phyloP scores from a whole-genome alignment of 1,139 yeast species.

The Yamadazyma friedrichii region DNA sequence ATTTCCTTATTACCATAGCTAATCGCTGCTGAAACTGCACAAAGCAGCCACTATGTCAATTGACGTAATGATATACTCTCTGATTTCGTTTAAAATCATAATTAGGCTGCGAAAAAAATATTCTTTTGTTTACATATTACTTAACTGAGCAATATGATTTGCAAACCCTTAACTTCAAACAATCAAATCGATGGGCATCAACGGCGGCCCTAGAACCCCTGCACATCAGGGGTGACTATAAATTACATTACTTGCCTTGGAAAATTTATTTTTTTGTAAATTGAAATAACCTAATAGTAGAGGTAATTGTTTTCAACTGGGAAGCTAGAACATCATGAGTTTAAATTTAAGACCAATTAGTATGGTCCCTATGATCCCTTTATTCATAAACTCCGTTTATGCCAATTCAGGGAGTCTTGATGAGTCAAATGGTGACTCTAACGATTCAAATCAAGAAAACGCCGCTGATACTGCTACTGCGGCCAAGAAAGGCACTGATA shows the following conservation, averaged over 20 bases:
- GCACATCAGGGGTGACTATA: too few relatives aligned
- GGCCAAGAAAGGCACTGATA: slow-evolving; percentile 4
- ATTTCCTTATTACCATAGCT: too few relatives aligned
- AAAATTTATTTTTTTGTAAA: too few relatives aligned
- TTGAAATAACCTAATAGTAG: neutral
- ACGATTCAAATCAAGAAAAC: slow-evolving; percentile 1
- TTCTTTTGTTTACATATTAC: neutral
- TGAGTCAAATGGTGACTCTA: neutral
- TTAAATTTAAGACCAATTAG: slow-evolving; percentile 1
- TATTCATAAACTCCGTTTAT: slow-evolving; percentile 4
- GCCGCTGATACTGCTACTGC: slow-evolving; percentile 3
- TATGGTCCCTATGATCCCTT: slow-evolving; percentile 1
- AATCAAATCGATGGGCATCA: neutral
- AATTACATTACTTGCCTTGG: too few relatives aligned
- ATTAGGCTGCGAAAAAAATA: neutral
- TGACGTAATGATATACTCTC: too few relatives aligned
- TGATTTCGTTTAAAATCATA: too few relatives aligned
- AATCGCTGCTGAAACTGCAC: too few relatives aligned
- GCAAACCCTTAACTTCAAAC: neutral
- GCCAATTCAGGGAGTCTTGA: slow-evolving; percentile 9
- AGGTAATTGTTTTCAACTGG: too few relatives aligned
- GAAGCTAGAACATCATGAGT: slow-evolving; percentile 3
- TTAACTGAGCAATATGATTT: neutral
- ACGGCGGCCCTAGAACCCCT: neutral
- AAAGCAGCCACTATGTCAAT: too few relatives aligned